Evolutionary conservation across 1,139 yeast genomes (phyloP).

Genomic region (Pichia sp.): DNA sequence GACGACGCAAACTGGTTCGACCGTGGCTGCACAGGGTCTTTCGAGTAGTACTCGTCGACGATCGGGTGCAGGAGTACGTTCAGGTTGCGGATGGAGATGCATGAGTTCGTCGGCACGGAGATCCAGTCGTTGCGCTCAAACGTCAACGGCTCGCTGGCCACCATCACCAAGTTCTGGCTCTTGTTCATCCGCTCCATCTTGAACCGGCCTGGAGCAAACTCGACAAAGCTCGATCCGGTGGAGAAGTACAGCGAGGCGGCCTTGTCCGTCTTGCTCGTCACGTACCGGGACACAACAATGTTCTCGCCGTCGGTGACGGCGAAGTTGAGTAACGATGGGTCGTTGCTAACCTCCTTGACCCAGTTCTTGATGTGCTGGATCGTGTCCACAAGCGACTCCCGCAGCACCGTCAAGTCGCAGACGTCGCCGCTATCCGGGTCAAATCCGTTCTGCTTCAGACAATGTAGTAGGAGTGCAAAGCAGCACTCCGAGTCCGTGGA

Average conservation of each 20-base stretch:
- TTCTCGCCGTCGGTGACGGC: slow-evolving; percentile 92
- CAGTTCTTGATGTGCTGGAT: slow-evolving; percentile 72
- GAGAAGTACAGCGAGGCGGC: slow-evolving; percentile 95
- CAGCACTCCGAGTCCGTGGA: slow-evolving; percentile 95
- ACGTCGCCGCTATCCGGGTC: slow-evolving; percentile 48
- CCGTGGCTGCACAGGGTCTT: slow-evolving; percentile 62
- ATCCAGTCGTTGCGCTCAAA: slow-evolving; percentile 98
- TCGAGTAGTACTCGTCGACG: slow-evolving; percentile 79
- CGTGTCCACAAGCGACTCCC: slow-evolving; percentile 68
- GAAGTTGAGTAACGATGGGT: slow-evolving; percentile 85
- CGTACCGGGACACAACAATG: slow-evolving; percentile 85
- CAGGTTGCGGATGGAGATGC: slow-evolving; percentile 76
- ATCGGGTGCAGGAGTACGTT: slow-evolving; percentile 90
- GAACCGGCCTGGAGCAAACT: slow-evolving; percentile 84
- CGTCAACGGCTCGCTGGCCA: slow-evolving; percentile 93
- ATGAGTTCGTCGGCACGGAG: slow-evolving; percentile 89
- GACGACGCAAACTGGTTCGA: slow-evolving; percentile 80
- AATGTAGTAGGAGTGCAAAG: slow-evolving; percentile 81
- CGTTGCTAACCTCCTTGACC: slow-evolving; percentile 49
- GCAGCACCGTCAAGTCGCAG: slow-evolving; percentile 54
- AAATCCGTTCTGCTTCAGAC: slow-evolving; percentile 67
- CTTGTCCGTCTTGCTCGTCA: slow-evolving; percentile 85
- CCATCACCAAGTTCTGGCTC: slow-evolving; percentile 91
- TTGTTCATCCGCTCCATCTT: slow-evolving; percentile 91
- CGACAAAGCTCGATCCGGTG: slow-evolving; percentile 87